A percentile compares a stretch with the other conserved stretches of the same genome.
Conservation (phyloP, 345 rosid genomes). For the Pseudoturritis turrita region DNA sequence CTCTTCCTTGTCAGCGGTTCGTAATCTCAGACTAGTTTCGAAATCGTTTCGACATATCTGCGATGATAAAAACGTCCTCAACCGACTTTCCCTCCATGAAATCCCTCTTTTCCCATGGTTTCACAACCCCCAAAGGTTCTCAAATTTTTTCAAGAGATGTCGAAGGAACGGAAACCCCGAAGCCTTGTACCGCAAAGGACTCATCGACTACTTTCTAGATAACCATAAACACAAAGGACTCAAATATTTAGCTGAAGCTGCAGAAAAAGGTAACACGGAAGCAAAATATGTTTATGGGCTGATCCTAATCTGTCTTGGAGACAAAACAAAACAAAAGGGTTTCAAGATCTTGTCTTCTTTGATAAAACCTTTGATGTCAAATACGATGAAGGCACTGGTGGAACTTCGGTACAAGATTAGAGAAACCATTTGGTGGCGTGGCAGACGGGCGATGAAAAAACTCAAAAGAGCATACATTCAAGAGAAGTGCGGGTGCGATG, state of each 20-base stretch:
- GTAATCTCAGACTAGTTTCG: constrained; percentile 4
- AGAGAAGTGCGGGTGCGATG: constrained; percentile 12
- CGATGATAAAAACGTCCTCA: background rate
- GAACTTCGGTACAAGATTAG: background rate
- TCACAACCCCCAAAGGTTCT: background rate
- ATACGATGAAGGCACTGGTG: background rate
- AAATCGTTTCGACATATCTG: background rate
- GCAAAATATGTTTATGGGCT: constrained; percentile 20
- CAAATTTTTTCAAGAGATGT: constrained; percentile 1
- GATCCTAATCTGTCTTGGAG: constrained; percentile 15
- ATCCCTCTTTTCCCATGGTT: background rate
- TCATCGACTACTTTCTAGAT: background rate
- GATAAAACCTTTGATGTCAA: background rate
- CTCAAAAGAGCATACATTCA: background rate
- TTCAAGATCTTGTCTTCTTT: constrained; percentile 11
- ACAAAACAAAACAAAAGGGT: constrained; percentile 17
- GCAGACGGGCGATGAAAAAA: background rate
- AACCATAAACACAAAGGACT: background rate
- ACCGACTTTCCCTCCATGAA: background rate
- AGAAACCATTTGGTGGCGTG: background rate
- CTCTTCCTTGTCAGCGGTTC: background rate
- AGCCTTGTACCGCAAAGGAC: constrained; percentile 12
- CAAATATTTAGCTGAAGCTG: background rate
- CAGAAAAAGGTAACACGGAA: background rate
- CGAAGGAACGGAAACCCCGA: constrained; percentile 11